A percentile compares a stretch with the other conserved stretches of the same genome.
Conservation (phyloP, 371 early-diverging fungal species). For the Homolaphlyctis polyrhiza region DNA sequence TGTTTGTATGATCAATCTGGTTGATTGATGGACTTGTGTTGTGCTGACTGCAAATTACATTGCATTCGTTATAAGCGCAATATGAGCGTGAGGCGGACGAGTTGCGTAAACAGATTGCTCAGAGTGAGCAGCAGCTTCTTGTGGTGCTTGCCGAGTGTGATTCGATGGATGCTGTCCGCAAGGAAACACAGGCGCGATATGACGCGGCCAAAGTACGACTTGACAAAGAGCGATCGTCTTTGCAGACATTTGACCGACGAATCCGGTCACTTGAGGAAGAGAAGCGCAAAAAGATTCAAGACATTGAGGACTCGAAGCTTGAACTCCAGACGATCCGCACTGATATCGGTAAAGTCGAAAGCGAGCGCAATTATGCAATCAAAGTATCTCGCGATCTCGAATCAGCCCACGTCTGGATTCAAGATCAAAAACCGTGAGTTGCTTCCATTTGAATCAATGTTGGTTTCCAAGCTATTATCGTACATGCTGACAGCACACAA, state of each 20-base stretch:
- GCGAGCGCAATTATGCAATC: slow-evolving; percentile 56
- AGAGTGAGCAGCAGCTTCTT: too few species aligned
- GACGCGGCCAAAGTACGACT: slow-evolving; percentile 28
- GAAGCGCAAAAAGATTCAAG: slow-evolving; percentile 55
- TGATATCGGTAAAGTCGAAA: slow-evolving; percentile 64
- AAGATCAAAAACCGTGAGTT: slow-evolving; percentile 75
- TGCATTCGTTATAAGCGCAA: too few species aligned
- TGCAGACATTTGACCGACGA: slow-evolving; percentile 54
- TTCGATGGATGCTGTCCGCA: too few species aligned
- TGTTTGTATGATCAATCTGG: too few species aligned
- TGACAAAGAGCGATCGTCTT: slow-evolving; percentile 36
- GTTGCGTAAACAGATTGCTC: too few species aligned
- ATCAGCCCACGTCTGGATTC: slow-evolving; percentile 78
- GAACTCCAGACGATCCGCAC: slow-evolving; percentile 66
- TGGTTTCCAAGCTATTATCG: neutral
- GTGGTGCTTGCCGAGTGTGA: too few species aligned
- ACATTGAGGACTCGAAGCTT: slow-evolving; percentile 57
- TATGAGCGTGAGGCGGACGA: too few species aligned
- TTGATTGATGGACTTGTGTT: too few species aligned
- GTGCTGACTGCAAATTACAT: too few species aligned
- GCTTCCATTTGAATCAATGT: slow-evolving; percentile 12
- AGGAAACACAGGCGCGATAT: neutral
- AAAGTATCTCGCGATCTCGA: slow-evolving; percentile 50
- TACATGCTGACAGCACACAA: neutral
- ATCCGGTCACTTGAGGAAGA: slow-evolving; percentile 58